Evolutionary conservation across 192 early-diverging fungal genomes (phyloP).

Genomic region (Phycomyces nitens): DNA sequence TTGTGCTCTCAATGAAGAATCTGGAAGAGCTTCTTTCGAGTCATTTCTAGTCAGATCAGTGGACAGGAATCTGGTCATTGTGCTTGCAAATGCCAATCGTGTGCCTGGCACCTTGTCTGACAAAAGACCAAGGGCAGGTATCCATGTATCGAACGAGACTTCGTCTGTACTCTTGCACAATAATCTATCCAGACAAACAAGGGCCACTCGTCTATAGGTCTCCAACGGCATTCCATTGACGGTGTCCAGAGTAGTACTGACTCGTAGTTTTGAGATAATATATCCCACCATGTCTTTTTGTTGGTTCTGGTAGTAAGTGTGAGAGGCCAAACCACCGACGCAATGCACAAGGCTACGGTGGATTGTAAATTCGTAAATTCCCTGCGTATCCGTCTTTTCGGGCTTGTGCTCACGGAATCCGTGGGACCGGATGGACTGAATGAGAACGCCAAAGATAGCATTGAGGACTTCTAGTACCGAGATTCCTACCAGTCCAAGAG

Average conservation of each 20-base stretch:
- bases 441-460: conserved; percentile 37
- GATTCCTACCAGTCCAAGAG: conserved; percentile 41
- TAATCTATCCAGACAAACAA: conserved; percentile 32
- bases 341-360: conserved; percentile 19
- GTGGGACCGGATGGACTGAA: conserved; percentile 30
- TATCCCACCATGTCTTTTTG: conserved; percentile 54
- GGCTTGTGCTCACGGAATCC: conserved; percentile 1
- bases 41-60: too few relatives aligned
- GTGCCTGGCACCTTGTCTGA: conserved; percentile 6
- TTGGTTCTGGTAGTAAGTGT: conserved; percentile 58
- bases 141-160: conserved; percentile 8
- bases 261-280: conserved; percentile 40
- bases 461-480: conserved; percentile 52
- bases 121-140: conserved; percentile 22
- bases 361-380: conserved; percentile 9
- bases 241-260: conserved; percentile 3
- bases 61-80: too few relatives aligned
- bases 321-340: conserved; percentile 45
- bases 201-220: conserved; percentile 26
- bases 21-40: too few relatives aligned
- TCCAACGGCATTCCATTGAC: conserved; percentile 35
- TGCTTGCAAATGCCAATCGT: not conserved
- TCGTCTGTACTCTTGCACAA: conserved; percentile 1
- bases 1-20: not conserved
- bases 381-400: not conserved